Base-by-base conservation (phyloP, 2,329 filamentous ascomycete genomes). In the Zasmidium angulare region DNA sequence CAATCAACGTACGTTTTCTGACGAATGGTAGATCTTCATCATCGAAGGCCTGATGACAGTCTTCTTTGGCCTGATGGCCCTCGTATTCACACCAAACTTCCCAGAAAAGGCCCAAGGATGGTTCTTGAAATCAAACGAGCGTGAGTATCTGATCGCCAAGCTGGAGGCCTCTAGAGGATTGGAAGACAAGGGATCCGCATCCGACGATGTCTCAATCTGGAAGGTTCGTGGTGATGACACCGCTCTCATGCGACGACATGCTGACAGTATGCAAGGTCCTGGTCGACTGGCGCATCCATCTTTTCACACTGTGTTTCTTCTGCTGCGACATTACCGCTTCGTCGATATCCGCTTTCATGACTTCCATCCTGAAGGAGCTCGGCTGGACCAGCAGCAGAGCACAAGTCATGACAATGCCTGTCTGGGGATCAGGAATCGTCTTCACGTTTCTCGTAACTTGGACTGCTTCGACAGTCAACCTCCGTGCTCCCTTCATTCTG, bases 261-360 rank as follows among this genome's bases (percentile, higher is more conserved):
- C 29, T 29, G 10, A 21, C 23, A 3, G 10, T 12, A 23, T n/a
- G 17, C 10, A 46, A 57, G 55, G 43, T 59, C 1, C 51, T 59
- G 10, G 20, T 59, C 21, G 57, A 59, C 48, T 59, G 57, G 51
- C 19, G 57, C 6, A 59, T 59, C 10, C 57, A 59, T 23, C 52
- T 59, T 23, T 55, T 59, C 57, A 59, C 57, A 2, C 31, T 59
- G 23, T 59, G 57, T 31, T 59, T 59, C 46, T 59, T 59, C 47
- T 59, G 57, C 57, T 59, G 57, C 46, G 57, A 59, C 22, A 55
- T 55, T 1, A 59, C 57, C 2, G 57, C 57, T 46, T 54, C 57
- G 3, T 50, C 57, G 20, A 55, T 59, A 10, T 59, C 57, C 2
- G 52, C 57, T 9, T 59, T 59, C 57, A 59, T 59, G 57, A 59